Percentiles rank a stretch among this genome's conserved stretches.
phyloP scores from a whole-genome alignment of 129 eudicot species.

The Artemisia tridentata region DNA sequence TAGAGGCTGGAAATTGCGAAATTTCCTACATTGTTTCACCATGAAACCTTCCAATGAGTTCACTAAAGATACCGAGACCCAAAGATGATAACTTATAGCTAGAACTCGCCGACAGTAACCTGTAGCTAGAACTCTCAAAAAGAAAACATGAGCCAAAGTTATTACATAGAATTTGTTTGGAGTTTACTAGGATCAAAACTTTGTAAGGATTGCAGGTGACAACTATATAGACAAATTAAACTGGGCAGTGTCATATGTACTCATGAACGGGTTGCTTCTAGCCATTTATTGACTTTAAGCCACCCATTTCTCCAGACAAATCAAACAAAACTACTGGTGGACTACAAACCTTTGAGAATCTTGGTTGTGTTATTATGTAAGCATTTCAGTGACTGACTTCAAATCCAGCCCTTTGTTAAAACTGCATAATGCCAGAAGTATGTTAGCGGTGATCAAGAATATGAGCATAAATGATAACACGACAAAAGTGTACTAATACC shows the following conservation, averaged over 20 bases:
- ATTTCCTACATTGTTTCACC: too few species aligned
- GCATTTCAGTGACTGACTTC: slow-evolving; percentile 40
- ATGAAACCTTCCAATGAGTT: too few species aligned
- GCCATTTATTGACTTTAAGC: too few species aligned
- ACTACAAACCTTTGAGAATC: too few species aligned
- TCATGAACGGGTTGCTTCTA: background rate
- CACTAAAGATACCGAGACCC: background rate
- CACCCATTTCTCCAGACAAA: too few species aligned
- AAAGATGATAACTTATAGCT: too few species aligned
- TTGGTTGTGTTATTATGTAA: too few species aligned
- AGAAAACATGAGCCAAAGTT: background rate
- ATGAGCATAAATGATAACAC: background rate
- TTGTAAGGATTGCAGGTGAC: background rate
- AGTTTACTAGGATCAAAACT: background rate
- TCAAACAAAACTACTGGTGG: too few species aligned
- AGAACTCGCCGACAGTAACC: background rate
- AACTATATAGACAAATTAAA: background rate
- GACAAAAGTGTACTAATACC: background rate
- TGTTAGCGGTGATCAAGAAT: background rate
- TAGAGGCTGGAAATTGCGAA: too few species aligned
- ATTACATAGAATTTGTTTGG: background rate
- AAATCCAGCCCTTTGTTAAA: slow-evolving; percentile 51
- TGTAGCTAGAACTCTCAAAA: too few species aligned
- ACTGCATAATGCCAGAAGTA: slow-evolving; percentile 35
- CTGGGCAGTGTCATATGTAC: background rate